A percentile compares a stretch with the other conserved stretches of the same genome.
These are phyloP conservation scores for Neospermospora avenae DNA, from an alignment of 2,329 filamentous ascomycete species.

Conservation along the genomic window DNA sequence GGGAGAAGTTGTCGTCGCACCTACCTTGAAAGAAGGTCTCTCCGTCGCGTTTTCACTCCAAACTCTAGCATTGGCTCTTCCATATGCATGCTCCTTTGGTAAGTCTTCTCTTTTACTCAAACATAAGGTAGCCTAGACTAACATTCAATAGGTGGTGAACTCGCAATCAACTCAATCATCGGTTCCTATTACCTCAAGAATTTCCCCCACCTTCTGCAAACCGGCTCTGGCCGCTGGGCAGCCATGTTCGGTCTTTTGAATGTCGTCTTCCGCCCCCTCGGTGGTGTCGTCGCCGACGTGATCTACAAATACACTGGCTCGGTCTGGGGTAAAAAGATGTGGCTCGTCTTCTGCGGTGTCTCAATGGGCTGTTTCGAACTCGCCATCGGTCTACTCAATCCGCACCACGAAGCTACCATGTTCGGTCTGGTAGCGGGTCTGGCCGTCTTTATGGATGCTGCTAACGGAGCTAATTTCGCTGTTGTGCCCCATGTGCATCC, in stretches of 20 bases:
- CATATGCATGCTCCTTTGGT: constrained; percentile 60
- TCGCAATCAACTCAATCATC: constrained; percentile 61
- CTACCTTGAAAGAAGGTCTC: constrained; percentile 48
- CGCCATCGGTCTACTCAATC: constrained; percentile 58
- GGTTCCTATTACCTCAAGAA: constrained; percentile 57
- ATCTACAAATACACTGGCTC: constrained; percentile 37
- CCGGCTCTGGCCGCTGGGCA: constrained; percentile 57
- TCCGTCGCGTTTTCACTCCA: constrained; percentile 48
- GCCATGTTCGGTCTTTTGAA: constrained; percentile 76
- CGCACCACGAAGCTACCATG: constrained; percentile 60
- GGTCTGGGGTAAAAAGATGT: constrained; percentile 63
- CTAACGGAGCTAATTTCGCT: constrained; percentile 83
- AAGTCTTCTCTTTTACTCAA: constrained; percentile 42
- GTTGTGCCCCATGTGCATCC: constrained; percentile 82
- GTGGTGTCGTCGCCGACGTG: constrained; percentile 53
- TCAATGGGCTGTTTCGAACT: constrained; percentile 57
- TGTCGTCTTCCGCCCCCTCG: constrained; percentile 62
- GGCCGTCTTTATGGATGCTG: constrained; percentile 79
- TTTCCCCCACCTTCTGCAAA: constrained; percentile 57
- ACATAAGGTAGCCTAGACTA: constrained; percentile 38
- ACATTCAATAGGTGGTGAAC: constrained; percentile 47
- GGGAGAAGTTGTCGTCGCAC: constrained; percentile 52
- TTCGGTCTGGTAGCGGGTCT: constrained; percentile 74
- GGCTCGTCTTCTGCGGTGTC: constrained; percentile 54
- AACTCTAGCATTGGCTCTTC: constrained; percentile 50